These are phyloP conservation scores for Alternaria brassicicola DNA, from an alignment of 2,329 filamentous ascomycete genomes.

Conservation along the genomic window DNA sequence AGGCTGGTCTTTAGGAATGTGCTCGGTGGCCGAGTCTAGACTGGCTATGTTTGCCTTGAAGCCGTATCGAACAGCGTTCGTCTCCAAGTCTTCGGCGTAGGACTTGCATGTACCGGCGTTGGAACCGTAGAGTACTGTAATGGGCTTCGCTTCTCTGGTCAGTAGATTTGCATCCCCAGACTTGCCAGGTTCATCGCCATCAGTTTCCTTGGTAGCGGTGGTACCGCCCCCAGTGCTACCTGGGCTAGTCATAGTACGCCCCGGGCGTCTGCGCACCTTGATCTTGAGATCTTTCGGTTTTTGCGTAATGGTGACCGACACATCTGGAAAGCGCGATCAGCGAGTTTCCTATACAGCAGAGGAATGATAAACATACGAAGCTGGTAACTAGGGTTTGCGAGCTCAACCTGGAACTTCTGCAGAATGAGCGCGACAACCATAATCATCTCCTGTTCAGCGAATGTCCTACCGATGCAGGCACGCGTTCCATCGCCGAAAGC, in stretches of 20 bases:
- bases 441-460: conserved; percentile 72
- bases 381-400: conserved; percentile 66
- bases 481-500: conserved; percentile 76
- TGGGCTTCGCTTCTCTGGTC: conserved; percentile 46
- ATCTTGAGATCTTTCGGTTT: conserved; percentile 13
- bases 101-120: conserved; percentile 78
- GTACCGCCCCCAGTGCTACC: background rate
- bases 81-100: conserved; percentile 67
- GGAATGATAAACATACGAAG: conserved; percentile 39
- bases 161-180: background rate
- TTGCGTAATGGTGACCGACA: conserved; percentile 8
- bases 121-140: conserved; percentile 75
- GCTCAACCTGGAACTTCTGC: conserved; percentile 72
- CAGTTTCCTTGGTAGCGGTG: background rate
- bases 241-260: conserved; percentile 9
- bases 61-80: conserved; percentile 64
- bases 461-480: conserved; percentile 73
- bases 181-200: background rate
- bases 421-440: conserved; percentile 54
- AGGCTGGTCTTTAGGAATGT: conserved; percentile 65
- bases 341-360: background rate
- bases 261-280: conserved; percentile 10
- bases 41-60: conserved; percentile 52
- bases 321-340: background rate
- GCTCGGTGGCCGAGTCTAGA: conserved; percentile 67